Evolutionary conservation across 768 basidiomycete genomes (phyloP).

Genomic region (Pulveroboletus frians): DNA sequence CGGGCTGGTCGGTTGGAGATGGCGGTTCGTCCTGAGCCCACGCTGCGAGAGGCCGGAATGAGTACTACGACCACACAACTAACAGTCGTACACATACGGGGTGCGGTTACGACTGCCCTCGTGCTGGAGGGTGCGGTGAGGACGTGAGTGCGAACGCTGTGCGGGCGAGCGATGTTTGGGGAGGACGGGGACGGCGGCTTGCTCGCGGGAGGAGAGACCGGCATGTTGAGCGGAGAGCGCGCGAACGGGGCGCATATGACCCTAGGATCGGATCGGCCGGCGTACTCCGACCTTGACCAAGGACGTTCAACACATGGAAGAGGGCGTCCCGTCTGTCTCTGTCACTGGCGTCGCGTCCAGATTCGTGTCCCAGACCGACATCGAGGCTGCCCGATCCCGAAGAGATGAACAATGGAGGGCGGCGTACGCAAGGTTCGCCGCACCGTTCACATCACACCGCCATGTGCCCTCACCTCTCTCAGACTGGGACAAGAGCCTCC

Average conservation of each 20-base stretch:
- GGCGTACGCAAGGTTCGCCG: slow-evolving; percentile 68
- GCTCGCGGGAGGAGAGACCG: slow-evolving; percentile 12
- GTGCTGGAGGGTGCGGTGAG: slow-evolving; percentile 36
- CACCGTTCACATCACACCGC: neutral
- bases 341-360: slow-evolving; percentile 73
- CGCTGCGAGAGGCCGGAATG: slow-evolving; percentile 38
- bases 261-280: neutral
- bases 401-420: slow-evolving; percentile 88
- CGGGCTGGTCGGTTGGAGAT: slow-evolving; percentile 50
- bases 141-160: slow-evolving; percentile 26
- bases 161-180: slow-evolving; percentile 24
- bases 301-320: slow-evolving; percentile 46
- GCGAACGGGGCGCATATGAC: too few species aligned
- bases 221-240: slow-evolving; percentile 18
- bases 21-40: slow-evolving; percentile 85
- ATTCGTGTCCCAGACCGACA: slow-evolving; percentile 74
- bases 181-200: slow-evolving; percentile 25
- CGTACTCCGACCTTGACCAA: slow-evolving; percentile 18
- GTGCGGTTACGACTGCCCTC: slow-evolving; percentile 58
- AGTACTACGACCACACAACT: neutral
- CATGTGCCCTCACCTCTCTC: slow-evolving; percentile 7
- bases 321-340: slow-evolving; percentile 67
- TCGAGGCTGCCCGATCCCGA: slow-evolving; percentile 65
- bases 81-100: slow-evolving; percentile 46
- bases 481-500: slow-evolving; percentile 86